Evolutionary conservation across 257 asterid species (phyloP), one percentile per base, ranked within the genome.

Genomic region (Solanum sitiens): DNA sequence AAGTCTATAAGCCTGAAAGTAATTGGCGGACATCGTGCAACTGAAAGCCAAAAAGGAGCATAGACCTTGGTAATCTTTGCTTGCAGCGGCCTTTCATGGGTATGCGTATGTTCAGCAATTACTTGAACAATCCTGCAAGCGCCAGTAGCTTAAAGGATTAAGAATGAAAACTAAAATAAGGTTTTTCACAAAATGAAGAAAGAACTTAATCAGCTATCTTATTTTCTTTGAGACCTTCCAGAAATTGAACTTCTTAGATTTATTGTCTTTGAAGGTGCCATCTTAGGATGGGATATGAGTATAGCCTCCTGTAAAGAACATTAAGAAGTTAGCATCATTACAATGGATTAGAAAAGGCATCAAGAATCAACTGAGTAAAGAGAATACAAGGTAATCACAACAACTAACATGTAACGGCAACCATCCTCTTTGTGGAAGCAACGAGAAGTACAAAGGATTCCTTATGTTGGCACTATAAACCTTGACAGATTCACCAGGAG

Each of bases 351-450:
- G 18, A 80, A 77, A 37, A 65, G 82, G 67, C 21, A 72, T 37
- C 18, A 56, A 77, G 3, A 90, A 83, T 39, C 25, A 42, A 53
- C 85, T 85, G 65, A 67, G 84, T 50, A 65, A 35, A 75, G 70
- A 23, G 61, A 30, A n/a, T 53, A 33, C 35, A 53, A 35, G 27
- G 59, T 16, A 14, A 63, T 85, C 61, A 86, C 61, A n/a, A 86
- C 37, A 30, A 93, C 98, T 91, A 85, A 97, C 99, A 72, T 95
- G 98, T 70, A 93, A 73, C 27, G 99, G 95, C 87, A 93, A 91
- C 99, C 99, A 97, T 92, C 99, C 99, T 91, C 92, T 94, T 91
- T 95, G 99, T 32, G 99, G 99, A 89, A 95, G 96, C 94, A 97
- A 91, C 25, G 99, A 93, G 40, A 95, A 56, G 91, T 95, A 97